Base-by-base conservation (phyloP, 257 asterid genomes). In the Petunia axillaris region DNA sequence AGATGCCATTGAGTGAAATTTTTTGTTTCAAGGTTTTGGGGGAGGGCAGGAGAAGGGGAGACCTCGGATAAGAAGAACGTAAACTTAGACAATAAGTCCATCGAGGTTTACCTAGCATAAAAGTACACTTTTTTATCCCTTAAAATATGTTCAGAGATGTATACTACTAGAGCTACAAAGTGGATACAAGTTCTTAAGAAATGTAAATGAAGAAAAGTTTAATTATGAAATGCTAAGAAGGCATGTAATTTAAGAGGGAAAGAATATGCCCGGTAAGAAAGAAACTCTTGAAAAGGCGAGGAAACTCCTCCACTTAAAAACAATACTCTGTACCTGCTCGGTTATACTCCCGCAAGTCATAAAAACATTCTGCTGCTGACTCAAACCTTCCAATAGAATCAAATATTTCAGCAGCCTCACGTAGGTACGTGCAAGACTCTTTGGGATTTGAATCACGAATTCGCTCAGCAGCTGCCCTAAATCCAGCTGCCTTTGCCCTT, bases 311-410 rank as follows among this genome's bases (percentile, higher is more conserved):
- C 8, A 9, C 25, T 0, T 11, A 52, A 52, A 8, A 52, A 14
- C 55, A 52, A 2, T 13, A 8, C 9, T 11, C 62, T 36, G 2
- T 83, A 91, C 96, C 93, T 3, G 94, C 93, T 82, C 83, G 85
- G 71, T 85, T 88, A 63, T 83, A 90, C 1, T 91, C 97, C 50
- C 86, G 88, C 86, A 87, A 73, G 68, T 91, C 90, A 39, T 82
- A 90, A 53, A 84, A 89, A 74, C 97, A 90, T 76, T 89, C 93
- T 2, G 93, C 94, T 0, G 94, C 97, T 79, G 89, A 82, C 11
- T 84, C 86, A 68, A 81, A 79, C 75, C 84, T 83, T 43, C 87
- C 91, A 80, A 85, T 79, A 10, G 88, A 84, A 75, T 90, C 84
- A 53, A 87, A 90, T 3, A 87, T 86, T 46, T 91, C 94, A 9